These are phyloP conservation scores for Rhizophagus prolifer DNA, from an alignment of 192 early-diverging fungal genomes.

Conservation along the genomic window DNA sequence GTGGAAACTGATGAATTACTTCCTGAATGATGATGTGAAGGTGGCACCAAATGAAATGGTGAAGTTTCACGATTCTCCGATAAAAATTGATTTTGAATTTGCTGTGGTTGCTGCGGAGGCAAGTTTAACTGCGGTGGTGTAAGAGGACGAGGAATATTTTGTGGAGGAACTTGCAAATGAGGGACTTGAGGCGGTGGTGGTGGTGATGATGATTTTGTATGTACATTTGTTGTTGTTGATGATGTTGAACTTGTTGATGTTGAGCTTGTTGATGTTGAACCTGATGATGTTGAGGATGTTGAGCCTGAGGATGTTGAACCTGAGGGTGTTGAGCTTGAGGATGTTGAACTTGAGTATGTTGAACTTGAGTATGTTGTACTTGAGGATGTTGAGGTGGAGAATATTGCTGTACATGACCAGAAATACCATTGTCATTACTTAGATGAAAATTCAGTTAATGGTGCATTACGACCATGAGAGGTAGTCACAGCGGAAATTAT, in stretches of 20 bases:
- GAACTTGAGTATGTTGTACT: neutral
- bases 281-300: neutral
- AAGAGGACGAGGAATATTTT: neutral
- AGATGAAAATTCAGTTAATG: neutral
- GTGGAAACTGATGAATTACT: slow-evolving; percentile 13
- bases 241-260: no score
- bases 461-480: neutral
- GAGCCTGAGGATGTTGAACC: neutral
- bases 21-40: slow-evolving; percentile 18
- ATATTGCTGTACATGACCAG: neutral
- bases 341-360: neutral
- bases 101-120: neutral
- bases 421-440: neutral
- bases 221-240: neutral
- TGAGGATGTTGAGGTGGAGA: neutral
- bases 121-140: neutral
- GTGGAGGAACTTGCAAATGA: neutral
- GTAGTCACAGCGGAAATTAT: neutral
- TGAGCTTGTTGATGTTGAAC: neutral
- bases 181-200: neutral
- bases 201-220: neutral
- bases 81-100: neutral
- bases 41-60: slow-evolving; percentile 6
- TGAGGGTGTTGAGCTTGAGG: neutral
- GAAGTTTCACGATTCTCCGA: slow-evolving; percentile 2